Conservation (phyloP, 1,284 basidiomycete species). For the Rhizoctonia solani region DNA sequence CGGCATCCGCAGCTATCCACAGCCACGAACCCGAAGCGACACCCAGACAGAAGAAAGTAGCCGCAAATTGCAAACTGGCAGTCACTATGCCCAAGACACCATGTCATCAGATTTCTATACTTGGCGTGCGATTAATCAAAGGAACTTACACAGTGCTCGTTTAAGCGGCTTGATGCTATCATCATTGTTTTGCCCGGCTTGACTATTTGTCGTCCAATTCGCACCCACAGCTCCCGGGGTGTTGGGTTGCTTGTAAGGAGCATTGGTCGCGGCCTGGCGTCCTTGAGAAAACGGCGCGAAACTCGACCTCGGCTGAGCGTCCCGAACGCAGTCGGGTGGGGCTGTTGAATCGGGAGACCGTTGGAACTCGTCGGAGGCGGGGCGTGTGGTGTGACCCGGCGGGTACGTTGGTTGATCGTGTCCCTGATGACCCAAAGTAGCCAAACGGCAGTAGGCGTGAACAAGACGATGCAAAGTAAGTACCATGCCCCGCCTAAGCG, state of each 20-base stretch:
- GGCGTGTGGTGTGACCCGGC: neutral
- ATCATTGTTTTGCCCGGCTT: neutral
- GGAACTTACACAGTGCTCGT: conserved; percentile 25
- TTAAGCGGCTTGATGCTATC: neutral
- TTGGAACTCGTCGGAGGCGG: neutral
- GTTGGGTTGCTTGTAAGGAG: neutral
- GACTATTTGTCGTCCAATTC: neutral
- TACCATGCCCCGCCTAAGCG: conserved; percentile 11
- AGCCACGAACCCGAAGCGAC: conserved; percentile 12
- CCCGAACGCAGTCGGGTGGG: conserved; percentile 15
- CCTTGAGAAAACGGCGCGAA: neutral
- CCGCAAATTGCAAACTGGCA: conserved; percentile 7
- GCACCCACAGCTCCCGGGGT: neutral
- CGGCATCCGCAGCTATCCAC: conserved; percentile 12
- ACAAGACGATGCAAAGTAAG: conserved; percentile 12
- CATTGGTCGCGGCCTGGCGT: neutral
- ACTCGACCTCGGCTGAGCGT: conserved; percentile 1
- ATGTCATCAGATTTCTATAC: neutral
- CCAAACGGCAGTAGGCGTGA: conserved; percentile 28
- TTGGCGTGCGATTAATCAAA: neutral
- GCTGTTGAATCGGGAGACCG: neutral
- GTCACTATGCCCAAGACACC: neutral
- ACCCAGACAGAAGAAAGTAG: conserved; percentile 19
- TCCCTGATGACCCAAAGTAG: neutral
- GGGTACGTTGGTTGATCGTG: conserved; percentile 2